phyloP scores from a whole-genome alignment of 306 rosid genomes.

The Pterocarpus macrocarpus region DNA sequence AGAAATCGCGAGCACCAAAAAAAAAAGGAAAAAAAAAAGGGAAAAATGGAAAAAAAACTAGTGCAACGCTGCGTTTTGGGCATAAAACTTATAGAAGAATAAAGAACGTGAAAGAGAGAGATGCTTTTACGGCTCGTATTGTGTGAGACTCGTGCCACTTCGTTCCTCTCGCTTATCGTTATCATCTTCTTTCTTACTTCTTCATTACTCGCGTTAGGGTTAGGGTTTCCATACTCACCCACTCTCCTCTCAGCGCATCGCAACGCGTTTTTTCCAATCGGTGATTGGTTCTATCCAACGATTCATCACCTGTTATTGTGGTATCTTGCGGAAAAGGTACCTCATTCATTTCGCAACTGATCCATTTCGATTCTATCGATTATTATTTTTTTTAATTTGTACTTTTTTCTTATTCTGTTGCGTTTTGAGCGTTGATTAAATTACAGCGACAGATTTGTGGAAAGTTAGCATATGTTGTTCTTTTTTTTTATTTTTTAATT shows the following conservation, averaged over 20 bases:
- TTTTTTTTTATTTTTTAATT: constrained; percentile 6
- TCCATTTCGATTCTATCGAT: background rate
- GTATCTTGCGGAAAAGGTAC: constrained; percentile 13
- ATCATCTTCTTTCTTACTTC: constrained; percentile 19
- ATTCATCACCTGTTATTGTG: background rate
- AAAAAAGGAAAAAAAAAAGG: background rate
- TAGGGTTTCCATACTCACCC: constrained; percentile 48
- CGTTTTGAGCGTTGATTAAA: background rate
- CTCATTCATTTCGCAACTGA: background rate
- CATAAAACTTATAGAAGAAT: constrained; percentile 43
- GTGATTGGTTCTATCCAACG: no score
- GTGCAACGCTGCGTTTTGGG: constrained; percentile 44
- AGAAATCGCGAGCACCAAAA: no score
- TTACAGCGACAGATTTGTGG: background rate
- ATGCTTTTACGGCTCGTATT: constrained; percentile 39
- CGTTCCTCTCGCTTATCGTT: constrained; percentile 20
- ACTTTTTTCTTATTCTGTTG: background rate
- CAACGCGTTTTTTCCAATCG: background rate
- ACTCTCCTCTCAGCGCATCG: constrained; percentile 39
- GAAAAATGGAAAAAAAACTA: background rate
- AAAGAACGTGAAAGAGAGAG: constrained; percentile 38
- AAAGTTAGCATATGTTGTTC: background rate
- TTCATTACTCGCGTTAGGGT: background rate
- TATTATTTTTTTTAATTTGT: background rate
- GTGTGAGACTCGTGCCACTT: constrained; percentile 17